These are phyloP conservation scores for Mycena chlorophos DNA, from an alignment of 768 basidiomycete species.

Conservation along the genomic window DNA sequence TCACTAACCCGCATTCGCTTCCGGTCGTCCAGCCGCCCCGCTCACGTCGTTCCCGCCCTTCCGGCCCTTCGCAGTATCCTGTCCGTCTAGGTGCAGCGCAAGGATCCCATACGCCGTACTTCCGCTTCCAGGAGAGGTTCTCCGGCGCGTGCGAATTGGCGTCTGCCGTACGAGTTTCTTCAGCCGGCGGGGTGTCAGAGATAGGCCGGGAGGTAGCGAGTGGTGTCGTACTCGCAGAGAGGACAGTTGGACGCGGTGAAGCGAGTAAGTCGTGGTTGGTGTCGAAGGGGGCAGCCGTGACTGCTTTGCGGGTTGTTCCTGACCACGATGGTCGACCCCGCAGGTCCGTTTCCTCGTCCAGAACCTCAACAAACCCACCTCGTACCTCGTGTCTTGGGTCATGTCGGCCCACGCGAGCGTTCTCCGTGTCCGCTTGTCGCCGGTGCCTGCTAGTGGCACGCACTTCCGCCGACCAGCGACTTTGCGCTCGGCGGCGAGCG, in stretches of 20 bases:
- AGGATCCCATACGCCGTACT: conserved; percentile 92
- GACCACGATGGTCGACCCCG: too few relatives aligned
- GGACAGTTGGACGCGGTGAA: conserved; percentile 81
- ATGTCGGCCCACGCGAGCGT: too few relatives aligned
- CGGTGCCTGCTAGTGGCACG: too few relatives aligned
- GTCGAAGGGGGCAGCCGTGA: too few relatives aligned
- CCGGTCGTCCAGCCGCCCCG: conserved; percentile 66
- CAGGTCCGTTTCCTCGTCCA: too few relatives aligned
- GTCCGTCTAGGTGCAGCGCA: conserved; percentile 80
- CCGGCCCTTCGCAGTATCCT: conserved; percentile 81
- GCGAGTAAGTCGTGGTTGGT: conserved; percentile 65
- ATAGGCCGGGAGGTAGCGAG: background rate
- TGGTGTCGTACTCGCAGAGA: conserved; percentile 69
- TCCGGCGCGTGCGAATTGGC: conserved; percentile 70
- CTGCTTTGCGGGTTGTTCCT: too few relatives aligned
- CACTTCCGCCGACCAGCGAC: too few relatives aligned
- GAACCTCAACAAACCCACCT: too few relatives aligned
- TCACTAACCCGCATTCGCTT: conserved; percentile 39
- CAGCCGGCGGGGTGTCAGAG: conserved; percentile 43
- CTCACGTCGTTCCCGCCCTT: conserved; percentile 72
- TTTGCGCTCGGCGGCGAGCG: too few relatives aligned
- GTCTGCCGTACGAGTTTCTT: conserved; percentile 70
- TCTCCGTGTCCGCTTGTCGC: too few relatives aligned
- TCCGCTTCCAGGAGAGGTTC: conserved; percentile 79
- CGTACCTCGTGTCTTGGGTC: too few relatives aligned